phyloP scores from a whole-genome alignment of 1,284 basidiomycete genomes.

The Papiliotrema nemorosa region DNA sequence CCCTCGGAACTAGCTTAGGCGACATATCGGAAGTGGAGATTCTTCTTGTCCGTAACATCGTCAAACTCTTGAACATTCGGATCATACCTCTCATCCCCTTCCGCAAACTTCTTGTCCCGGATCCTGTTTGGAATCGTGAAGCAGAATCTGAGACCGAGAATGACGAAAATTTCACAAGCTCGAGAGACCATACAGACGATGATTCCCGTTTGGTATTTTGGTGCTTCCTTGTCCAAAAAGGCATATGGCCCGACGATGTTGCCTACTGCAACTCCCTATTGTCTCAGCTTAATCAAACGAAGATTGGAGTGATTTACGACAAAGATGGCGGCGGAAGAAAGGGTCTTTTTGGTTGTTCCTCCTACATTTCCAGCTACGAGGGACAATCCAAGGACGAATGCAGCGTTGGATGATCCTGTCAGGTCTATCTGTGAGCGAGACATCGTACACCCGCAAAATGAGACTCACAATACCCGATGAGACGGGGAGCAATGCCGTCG shows the following conservation, averaged over 20 bases:
- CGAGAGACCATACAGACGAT: constrained; percentile 48
- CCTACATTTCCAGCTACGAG: constrained; percentile 51
- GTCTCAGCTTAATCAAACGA: too few species aligned
- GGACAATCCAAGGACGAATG: constrained; percentile 50
- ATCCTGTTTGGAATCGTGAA: constrained; percentile 42
- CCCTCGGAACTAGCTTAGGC: too few species aligned
- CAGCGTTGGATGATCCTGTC: constrained; percentile 49
- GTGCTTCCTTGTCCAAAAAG: constrained; percentile 45
- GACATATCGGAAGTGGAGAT: constrained; percentile 32
- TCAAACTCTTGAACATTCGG: constrained; percentile 23
- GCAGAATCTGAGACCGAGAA: constrained; percentile 41
- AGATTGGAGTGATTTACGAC: too few species aligned
- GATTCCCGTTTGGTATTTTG: constrained; percentile 46
- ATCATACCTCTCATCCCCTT: constrained; percentile 32
- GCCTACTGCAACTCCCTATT: constrained; percentile 33
- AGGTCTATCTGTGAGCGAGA: constrained; percentile 19
- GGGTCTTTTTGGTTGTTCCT: constrained; percentile 50
- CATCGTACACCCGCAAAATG: too few species aligned
- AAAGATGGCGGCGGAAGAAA: constrained; percentile 27
- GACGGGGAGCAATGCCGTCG: constrained; percentile 13
- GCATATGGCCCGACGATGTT: constrained; percentile 52
- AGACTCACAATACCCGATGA: constrained; percentile 21
- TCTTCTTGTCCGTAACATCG: constrained; percentile 31
- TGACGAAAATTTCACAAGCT: constrained; percentile 39
- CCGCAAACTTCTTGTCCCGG: constrained; percentile 40